Conservation (phyloP, 768 basidiomycete genomes). For the Panaeolus cyanescens region DNA sequence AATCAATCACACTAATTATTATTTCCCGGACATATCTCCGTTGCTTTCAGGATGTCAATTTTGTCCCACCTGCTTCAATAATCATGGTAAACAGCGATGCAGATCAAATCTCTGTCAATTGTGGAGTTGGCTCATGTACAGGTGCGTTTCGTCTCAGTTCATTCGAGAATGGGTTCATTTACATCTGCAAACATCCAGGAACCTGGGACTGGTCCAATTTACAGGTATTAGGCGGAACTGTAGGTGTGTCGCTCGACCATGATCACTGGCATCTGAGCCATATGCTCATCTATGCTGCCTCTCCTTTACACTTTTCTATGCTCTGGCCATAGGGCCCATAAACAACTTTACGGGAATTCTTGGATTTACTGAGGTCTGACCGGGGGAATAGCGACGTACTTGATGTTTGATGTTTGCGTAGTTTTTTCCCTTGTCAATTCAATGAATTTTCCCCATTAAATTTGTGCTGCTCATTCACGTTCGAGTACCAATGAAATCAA, state of each 20-base stretch:
- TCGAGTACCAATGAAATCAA: too few species aligned
- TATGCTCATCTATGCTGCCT: too few species aligned
- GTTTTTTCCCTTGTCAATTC: neutral
- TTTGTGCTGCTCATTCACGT: too few species aligned
- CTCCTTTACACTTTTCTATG: neutral
- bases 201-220: constrained; percentile 25
- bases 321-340: constrained; percentile 31
- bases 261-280: too few species aligned
- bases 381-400: too few species aligned
- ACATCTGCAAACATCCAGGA: constrained; percentile 9
- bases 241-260: constrained; percentile 18
- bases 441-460: too few species aligned
- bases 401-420: too few species aligned
- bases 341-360: constrained; percentile 34
- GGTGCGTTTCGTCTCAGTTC: constrained; percentile 30
- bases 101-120: constrained; percentile 52
- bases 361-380: constrained; percentile 27
- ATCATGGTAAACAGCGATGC: constrained; percentile 45
- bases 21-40: too few species aligned
- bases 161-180: neutral
- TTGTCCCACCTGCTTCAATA: constrained; percentile 39
- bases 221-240: constrained; percentile 18
- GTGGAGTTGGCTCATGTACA: constrained; percentile 51
- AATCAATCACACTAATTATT: neutral
- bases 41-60: constrained; percentile 45